These are phyloP conservation scores for Chenopodium formosanum DNA, from an alignment of 148 eudicot species.

Conservation along the genomic window DNA sequence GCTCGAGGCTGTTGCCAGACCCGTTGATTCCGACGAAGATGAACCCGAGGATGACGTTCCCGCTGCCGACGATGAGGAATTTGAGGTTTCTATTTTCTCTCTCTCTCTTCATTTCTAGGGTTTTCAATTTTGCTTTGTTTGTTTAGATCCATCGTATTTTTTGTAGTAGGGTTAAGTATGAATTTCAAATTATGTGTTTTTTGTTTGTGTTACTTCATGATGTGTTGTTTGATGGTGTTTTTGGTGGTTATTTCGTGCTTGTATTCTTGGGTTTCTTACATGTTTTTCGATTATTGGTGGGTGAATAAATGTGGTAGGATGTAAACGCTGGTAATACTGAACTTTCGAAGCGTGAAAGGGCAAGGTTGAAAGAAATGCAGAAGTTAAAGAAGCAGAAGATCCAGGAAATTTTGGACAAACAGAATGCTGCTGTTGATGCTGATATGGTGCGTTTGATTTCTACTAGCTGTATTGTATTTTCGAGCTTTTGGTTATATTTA, in stretches of 20 bases:
- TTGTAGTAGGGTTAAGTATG: slow-evolving; percentile 8
- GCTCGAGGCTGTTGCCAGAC: slow-evolving; percentile 58
- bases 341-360: slow-evolving; percentile 68
- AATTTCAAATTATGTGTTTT: too few species aligned
- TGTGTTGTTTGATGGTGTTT: too few species aligned
- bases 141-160: slow-evolving; percentile 18
- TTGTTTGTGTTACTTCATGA: background rate
- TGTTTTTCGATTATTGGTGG: background rate
- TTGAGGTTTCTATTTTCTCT: background rate
- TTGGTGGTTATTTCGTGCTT: background rate
- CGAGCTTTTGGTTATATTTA: background rate
- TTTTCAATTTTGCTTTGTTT: background rate
- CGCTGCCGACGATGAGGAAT: slow-evolving; percentile 35
- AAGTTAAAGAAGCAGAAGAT: slow-evolving; percentile 80
- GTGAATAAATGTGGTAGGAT: slow-evolving; percentile 35
- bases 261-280: background rate
- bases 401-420: slow-evolving; percentile 74
- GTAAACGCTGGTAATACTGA: slow-evolving; percentile 46
- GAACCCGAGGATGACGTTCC: slow-evolving; percentile 29
- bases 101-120: background rate
- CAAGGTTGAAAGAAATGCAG: slow-evolving; percentile 80
- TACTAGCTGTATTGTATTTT: background rate
- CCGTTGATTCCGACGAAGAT: slow-evolving; percentile 45
- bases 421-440: slow-evolving; percentile 90
- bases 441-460: slow-evolving; percentile 64